Evolutionary conservation across 352 stramenopile genomes (phyloP).

Genomic region (Poterioochromonas sp.): DNA sequence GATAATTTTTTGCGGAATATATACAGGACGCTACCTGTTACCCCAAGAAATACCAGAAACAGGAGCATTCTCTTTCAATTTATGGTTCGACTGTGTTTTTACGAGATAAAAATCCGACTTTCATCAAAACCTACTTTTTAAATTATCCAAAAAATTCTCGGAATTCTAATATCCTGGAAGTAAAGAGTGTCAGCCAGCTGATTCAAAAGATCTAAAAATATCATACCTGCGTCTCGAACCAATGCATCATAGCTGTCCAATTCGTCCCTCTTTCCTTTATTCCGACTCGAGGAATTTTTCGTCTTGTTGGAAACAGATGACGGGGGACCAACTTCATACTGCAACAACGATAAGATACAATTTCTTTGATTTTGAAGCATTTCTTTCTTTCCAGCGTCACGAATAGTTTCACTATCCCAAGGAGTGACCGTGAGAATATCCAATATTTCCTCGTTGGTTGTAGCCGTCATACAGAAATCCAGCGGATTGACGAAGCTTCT

Average conservation of each 20-base stretch:
- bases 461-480: neutral
- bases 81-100: too few relatives aligned
- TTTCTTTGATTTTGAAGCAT: neutral
- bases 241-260: slow-evolving; percentile 31
- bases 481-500: neutral
- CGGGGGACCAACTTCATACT: neutral
- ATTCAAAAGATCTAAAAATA: too few relatives aligned
- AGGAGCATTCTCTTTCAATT: too few relatives aligned
- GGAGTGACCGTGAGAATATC: neutral
- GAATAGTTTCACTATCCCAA: neutral
- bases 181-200: too few relatives aligned
- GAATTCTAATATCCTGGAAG: too few relatives aligned
- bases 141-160: too few relatives aligned
- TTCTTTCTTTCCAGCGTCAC: neutral
- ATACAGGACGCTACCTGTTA: too few relatives aligned
- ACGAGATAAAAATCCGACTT: too few relatives aligned
- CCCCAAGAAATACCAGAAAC: too few relatives aligned
- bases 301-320: neutral
- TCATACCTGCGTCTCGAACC: slow-evolving; percentile 4
- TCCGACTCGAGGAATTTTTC: neutral
- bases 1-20: too few relatives aligned
- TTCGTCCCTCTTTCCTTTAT: neutral
- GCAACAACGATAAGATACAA: neutral
- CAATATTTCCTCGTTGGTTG: neutral
- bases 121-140: too few relatives aligned